Conservation (phyloP, 345 rosid species). For the Erodium maritimum region DNA sequence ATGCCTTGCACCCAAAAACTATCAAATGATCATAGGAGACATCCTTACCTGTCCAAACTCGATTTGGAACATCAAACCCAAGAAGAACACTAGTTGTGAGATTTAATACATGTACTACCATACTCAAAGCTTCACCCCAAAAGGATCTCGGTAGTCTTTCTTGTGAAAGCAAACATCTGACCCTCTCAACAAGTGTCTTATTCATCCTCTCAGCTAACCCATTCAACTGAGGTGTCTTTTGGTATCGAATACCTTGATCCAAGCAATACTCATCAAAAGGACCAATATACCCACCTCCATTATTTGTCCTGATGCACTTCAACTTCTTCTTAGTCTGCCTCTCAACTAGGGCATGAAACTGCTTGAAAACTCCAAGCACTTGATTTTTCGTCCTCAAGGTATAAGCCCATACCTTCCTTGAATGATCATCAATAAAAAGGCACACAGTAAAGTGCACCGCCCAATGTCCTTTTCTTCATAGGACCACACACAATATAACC, state of each 20-base stretch:
- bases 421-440: too few species aligned
- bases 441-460: neutral
- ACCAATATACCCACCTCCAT: too few species aligned
- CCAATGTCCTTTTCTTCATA: neutral
- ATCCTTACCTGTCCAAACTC: neutral
- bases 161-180: neutral
- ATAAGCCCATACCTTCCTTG: neutral
- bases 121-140: too few species aligned
- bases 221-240: neutral
- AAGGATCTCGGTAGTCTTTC: too few species aligned
- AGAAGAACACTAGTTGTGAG: neutral
- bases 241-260: neutral
- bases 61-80: neutral
- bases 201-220: neutral
- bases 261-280: neutral
- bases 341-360: conserved; percentile 3
- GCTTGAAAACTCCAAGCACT: neutral
- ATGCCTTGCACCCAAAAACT: neutral
- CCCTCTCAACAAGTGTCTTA: neutral
- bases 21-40: neutral
- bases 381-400: conserved; percentile 2
- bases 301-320: too few species aligned
- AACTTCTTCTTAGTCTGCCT: neutral
- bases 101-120: neutral
- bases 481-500: neutral